Conservation (phyloP, 2,329 filamentous ascomycete species). For the Parastagonospora nodorum region DNA sequence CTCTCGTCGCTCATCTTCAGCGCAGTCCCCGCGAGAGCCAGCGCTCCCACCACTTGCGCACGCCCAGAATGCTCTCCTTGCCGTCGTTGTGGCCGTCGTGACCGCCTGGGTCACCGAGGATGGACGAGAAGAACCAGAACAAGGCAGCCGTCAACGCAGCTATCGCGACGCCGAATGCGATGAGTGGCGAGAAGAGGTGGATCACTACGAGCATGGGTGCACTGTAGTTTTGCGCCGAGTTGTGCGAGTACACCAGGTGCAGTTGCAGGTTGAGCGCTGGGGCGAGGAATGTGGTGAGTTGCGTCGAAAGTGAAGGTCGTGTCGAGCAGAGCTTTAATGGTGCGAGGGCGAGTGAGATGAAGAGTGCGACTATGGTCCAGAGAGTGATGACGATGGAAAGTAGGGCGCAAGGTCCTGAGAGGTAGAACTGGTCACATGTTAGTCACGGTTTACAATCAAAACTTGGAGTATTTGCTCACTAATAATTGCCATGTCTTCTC, state of each 20-base stretch:
- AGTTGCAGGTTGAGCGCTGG: constrained; percentile 60
- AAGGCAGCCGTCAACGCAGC: constrained; percentile 64
- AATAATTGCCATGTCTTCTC: constrained; percentile 52
- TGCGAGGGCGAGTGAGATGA: constrained; percentile 55
- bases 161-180: constrained; percentile 61
- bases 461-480: constrained; percentile 26
- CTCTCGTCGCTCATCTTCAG: constrained; percentile 17
- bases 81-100: constrained; percentile 65
- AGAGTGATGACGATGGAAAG: constrained; percentile 59
- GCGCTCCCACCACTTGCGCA: constrained; percentile 65
- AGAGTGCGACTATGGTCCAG: constrained; percentile 57
- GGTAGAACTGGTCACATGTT: constrained; percentile 52
- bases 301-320: constrained; percentile 54
- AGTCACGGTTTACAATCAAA: constrained; percentile 1
- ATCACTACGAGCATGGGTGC: constrained; percentile 56
- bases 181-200: constrained; percentile 60
- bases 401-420: constrained; percentile 59
- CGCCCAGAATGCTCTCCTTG: constrained; percentile 61
- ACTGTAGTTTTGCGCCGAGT: constrained; percentile 45
- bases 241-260: constrained; percentile 52
- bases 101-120: constrained; percentile 66
- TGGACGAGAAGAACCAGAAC: constrained; percentile 66
- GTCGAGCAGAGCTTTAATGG: constrained; percentile 61
- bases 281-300: constrained; percentile 58
- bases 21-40: constrained; percentile 55